Percentiles rank a stretch among this genome's conserved stretches.
These are phyloP conservation scores for Phytophthora sojae DNA, from an alignment of 352 stramenopile genomes.

Conservation along the genomic window DNA sequence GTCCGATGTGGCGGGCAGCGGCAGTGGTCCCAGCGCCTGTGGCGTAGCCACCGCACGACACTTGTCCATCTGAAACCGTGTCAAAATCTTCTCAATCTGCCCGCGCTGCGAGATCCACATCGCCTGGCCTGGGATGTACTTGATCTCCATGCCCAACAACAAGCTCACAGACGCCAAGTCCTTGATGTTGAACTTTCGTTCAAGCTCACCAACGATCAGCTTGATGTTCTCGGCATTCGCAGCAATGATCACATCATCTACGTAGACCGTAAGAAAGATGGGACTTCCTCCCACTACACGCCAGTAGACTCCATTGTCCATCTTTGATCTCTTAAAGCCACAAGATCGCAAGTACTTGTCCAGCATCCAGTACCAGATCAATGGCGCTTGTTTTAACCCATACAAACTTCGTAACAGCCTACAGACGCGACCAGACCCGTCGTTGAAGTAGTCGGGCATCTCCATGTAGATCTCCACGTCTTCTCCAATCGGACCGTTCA, in stretches of 20 bases:
- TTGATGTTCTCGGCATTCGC: neutral
- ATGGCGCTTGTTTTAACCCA: too few relatives aligned
- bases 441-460: too few relatives aligned
- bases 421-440: too few relatives aligned
- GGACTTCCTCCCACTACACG: neutral
- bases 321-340: neutral
- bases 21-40: too few relatives aligned
- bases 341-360: neutral
- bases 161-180: neutral
- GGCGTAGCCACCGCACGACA: neutral
- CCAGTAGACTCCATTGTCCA: neutral
- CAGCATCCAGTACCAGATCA: too few relatives aligned
- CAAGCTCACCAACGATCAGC: neutral
- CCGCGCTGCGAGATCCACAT: neutral
- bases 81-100: neutral
- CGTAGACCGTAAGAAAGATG: neutral
- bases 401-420: too few relatives aligned
- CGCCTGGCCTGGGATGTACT: neutral
- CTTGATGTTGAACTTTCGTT: neutral
- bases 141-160: neutral
- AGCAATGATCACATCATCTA: neutral
- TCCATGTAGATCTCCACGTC: too few relatives aligned
- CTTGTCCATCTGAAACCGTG: neutral
- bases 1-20: too few relatives aligned
- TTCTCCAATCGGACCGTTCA: too few relatives aligned